phyloP scores from a whole-genome alignment of 2,329 filamentous ascomycete species.

The Sporothrix globosa region DNA sequence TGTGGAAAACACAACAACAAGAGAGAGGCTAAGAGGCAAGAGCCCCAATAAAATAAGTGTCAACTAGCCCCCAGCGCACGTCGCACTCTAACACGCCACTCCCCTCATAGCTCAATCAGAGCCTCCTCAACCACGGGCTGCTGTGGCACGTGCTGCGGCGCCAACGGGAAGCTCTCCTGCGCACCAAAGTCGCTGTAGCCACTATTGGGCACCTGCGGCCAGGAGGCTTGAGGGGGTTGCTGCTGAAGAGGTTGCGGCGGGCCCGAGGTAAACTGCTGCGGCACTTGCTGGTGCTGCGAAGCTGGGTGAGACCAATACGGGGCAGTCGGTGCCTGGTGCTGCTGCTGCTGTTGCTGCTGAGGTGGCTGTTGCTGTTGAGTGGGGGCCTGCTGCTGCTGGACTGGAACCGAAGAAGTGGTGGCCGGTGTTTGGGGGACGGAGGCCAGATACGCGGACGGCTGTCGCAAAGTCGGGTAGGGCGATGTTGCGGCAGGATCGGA shows the following conservation, averaged over 20 bases:
- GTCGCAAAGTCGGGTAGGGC: conserved; percentile 58
- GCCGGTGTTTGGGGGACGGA: conserved; percentile 50
- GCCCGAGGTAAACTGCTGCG: conserved; percentile 37
- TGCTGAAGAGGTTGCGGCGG: conserved; percentile 47
- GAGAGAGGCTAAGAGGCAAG: background rate
- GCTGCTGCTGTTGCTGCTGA: conserved; percentile 6
- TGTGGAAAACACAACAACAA: background rate
- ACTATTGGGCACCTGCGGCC: conserved; percentile 42
- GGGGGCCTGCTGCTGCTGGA: conserved; percentile 39
- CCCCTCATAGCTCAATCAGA: conserved; percentile 67
- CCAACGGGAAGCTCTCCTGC: conserved; percentile 67
- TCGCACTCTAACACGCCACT: background rate
- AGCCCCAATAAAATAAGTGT: too few relatives aligned
- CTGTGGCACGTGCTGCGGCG: conserved; percentile 64
- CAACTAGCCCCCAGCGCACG: too few relatives aligned
- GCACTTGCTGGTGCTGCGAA: conserved; percentile 48
- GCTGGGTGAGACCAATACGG: conserved; percentile 55
- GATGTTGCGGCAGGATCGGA: conserved; percentile 50
- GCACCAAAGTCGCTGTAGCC: conserved; percentile 57
- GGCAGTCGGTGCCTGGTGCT: conserved; percentile 40
- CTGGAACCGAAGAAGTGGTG: conserved; percentile 42
- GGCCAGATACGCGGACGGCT: conserved; percentile 50
- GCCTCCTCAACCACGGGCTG: conserved; percentile 71
- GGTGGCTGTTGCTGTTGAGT: conserved; percentile 28
- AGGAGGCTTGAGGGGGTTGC: conserved; percentile 24